Evolutionary conservation across 495 filamentous ascomycete genomes (phyloP).

Genomic region (Neohortaea acidophila): DNA sequence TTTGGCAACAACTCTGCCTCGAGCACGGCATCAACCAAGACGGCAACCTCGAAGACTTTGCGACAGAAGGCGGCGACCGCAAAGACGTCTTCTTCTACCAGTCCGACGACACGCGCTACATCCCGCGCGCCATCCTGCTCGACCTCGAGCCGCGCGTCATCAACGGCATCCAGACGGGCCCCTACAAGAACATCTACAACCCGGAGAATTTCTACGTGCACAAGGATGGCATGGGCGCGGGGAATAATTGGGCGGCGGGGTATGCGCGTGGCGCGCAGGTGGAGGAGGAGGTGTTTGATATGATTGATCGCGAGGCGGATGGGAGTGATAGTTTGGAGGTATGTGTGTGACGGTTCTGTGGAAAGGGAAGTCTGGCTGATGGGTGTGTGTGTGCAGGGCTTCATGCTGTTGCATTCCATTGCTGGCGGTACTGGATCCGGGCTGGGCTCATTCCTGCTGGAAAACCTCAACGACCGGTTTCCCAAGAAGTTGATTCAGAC

Average conservation of each 20-base stretch:
- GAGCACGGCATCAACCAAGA: conserved; percentile 96
- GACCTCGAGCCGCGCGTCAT: conserved; percentile 92
- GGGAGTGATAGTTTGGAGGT: conserved; percentile 94
- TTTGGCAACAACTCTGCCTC: conserved; percentile 94
- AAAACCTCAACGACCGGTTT: conserved; percentile 90
- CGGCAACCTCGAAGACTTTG: conserved; percentile 89
- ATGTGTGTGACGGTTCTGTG: background rate
- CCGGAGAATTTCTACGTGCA: conserved; percentile 96
- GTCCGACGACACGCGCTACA: conserved; percentile 95
- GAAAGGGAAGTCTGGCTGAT: background rate
- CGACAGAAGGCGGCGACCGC: conserved; percentile 88
- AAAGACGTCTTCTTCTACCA: conserved; percentile 99
- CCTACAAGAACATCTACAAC: conserved; percentile 97
- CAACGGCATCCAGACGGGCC: conserved; percentile 75
- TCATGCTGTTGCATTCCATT: conserved; percentile 97
- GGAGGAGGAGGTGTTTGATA: conserved; percentile 95
- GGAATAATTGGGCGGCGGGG: conserved; percentile 95
- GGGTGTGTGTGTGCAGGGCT: conserved; percentile 41
- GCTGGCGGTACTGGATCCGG: conserved; percentile 94
- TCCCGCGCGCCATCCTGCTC: conserved; percentile 86
- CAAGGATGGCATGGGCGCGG: conserved; percentile 79
- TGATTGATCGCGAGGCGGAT: conserved; percentile 97
- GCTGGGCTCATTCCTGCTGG: conserved; percentile 84
- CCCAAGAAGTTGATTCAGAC: conserved; percentile 98
- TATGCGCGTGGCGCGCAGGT: conserved; percentile 85